Evolutionary conservation across 176 grass and related monocot genomes (phyloP).

Genomic region (Phoenix roebelenii): DNA sequence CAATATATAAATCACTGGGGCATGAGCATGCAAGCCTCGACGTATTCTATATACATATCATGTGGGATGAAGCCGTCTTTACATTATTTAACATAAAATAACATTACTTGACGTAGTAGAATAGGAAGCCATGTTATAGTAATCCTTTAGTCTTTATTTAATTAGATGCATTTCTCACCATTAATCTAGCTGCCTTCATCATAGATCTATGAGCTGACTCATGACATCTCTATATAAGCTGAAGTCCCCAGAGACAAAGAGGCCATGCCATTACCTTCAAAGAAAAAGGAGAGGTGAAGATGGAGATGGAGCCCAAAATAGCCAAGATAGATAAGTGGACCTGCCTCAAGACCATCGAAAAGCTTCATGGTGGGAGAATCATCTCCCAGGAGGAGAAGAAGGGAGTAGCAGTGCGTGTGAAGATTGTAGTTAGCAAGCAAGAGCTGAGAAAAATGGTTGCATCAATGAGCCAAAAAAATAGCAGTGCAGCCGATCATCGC

Average conservation of each 20-base stretch:
- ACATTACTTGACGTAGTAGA: too few species aligned
- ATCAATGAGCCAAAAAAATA: slow-evolving; percentile 4
- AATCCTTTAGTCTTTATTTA: too few species aligned
- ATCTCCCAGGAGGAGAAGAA: slow-evolving; percentile 19
- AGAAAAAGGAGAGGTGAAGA: slow-evolving; percentile 6
- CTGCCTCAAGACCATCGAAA: slow-evolving; percentile 16
- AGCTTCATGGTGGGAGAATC: slow-evolving; percentile 11
- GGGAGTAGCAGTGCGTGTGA: slow-evolving; percentile 19
- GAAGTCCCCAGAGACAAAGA: background rate
- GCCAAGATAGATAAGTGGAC: slow-evolving; percentile 1
- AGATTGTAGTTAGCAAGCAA: slow-evolving; percentile 31
- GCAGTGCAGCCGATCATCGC: background rate
- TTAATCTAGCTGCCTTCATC: too few species aligned
- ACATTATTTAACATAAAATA: too few species aligned
- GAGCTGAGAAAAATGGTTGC: slow-evolving; percentile 31
- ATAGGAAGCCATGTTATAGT: too few species aligned
- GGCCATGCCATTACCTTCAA: slow-evolving; percentile 2
- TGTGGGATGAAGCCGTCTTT: too few species aligned
- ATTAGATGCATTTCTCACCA: too few species aligned
- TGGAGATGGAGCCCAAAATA: slow-evolving; percentile 4
- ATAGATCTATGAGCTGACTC: too few species aligned
- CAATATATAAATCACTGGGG: too few species aligned
- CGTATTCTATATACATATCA: too few species aligned
- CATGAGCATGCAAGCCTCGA: too few species aligned
- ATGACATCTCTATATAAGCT: background rate